These are phyloP conservation scores for Curvularia spicifera DNA, from an alignment of 2,329 filamentous ascomycete species.

Conservation along the genomic window DNA sequence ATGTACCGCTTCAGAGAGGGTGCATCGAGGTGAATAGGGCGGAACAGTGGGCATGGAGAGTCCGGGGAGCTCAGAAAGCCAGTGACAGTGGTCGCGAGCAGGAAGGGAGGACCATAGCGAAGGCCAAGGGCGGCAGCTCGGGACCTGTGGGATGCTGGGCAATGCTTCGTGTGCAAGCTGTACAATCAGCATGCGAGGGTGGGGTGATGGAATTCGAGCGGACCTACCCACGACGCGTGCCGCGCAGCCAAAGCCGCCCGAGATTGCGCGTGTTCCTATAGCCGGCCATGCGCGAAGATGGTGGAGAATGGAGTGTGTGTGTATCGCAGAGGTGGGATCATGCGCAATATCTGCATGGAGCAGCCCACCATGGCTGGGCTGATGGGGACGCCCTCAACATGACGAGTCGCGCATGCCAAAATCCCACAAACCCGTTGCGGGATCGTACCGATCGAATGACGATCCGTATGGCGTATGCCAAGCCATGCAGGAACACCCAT, in stretches of 20 bases:
- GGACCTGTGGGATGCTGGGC: constrained; percentile 16
- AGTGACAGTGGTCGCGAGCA: constrained; percentile 34
- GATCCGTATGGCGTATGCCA: constrained; percentile 27
- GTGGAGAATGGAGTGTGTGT: background rate
- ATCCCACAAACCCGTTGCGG: constrained; percentile 29
- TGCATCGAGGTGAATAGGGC: constrained; percentile 39
- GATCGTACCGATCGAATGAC: constrained; percentile 20
- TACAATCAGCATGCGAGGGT: constrained; percentile 15
- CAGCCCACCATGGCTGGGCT: constrained; percentile 31
- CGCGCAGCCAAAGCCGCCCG: constrained; percentile 37
- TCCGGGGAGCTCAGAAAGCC: constrained; percentile 28
- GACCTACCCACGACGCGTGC: constrained; percentile 35
- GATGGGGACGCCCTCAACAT: constrained; percentile 36
- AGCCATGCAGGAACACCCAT: constrained; percentile 30
- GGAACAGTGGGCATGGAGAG: constrained; percentile 24
- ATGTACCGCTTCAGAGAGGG: constrained; percentile 32
- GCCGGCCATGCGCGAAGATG: constrained; percentile 31
- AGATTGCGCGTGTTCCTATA: constrained; percentile 33
- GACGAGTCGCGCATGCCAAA: constrained; percentile 30
- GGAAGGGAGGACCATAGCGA: constrained; percentile 41
- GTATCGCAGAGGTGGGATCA: background rate
- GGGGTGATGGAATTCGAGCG: background rate
- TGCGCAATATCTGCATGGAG: constrained; percentile 10
- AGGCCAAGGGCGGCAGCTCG: constrained; percentile 24
- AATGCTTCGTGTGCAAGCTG: constrained; percentile 35